phyloP scores from a whole-genome alignment of 805 yeast genomes.

The Wickerhamomyces strasburgensis region DNA sequence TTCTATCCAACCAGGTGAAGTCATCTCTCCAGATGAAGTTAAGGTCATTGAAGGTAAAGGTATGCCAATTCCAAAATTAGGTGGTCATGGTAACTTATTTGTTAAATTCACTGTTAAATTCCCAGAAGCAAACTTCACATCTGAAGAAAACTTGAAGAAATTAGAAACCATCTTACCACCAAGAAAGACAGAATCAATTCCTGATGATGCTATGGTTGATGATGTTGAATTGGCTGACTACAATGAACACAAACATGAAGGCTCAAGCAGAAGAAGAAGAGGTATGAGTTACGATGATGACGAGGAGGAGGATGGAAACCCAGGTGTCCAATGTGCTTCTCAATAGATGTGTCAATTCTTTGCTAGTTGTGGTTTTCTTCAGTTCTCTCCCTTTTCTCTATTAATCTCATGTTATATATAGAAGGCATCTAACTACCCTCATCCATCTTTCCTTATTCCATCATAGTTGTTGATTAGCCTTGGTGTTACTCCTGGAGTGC shows the following conservation, averaged over 20 bases:
- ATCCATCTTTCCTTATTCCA: too few species aligned
- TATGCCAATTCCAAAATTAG: conserved; percentile 92
- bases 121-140: conserved; percentile 71
- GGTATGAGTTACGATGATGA: conserved; percentile 55
- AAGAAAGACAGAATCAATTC: conserved; percentile 50
- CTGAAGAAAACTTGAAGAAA: conserved; percentile 66
- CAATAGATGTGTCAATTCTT: conserved; percentile 43
- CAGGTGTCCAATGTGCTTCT: conserved; percentile 90
- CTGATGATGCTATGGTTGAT: conserved; percentile 71
- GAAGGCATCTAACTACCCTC: too few species aligned
- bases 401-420: not conserved
- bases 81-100: conserved; percentile 83
- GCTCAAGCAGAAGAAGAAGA: conserved; percentile 31
- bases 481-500: too few species aligned
- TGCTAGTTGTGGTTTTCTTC: not conserved
- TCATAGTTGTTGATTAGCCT: too few species aligned
- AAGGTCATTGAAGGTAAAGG: conserved; percentile 90
- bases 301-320: conserved; percentile 52
- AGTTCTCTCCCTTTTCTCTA: not conserved
- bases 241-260: conserved; percentile 57
- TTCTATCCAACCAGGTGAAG: conserved; percentile 84
- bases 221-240: conserved; percentile 70
- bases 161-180: conserved; percentile 79
- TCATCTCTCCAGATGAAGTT: conserved; percentile 74
- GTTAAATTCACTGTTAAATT: conserved; percentile 83